These are phyloP conservation scores for Pyrus bretschneideri DNA, from an alignment of 306 rosid species.

Conservation along the genomic window DNA sequence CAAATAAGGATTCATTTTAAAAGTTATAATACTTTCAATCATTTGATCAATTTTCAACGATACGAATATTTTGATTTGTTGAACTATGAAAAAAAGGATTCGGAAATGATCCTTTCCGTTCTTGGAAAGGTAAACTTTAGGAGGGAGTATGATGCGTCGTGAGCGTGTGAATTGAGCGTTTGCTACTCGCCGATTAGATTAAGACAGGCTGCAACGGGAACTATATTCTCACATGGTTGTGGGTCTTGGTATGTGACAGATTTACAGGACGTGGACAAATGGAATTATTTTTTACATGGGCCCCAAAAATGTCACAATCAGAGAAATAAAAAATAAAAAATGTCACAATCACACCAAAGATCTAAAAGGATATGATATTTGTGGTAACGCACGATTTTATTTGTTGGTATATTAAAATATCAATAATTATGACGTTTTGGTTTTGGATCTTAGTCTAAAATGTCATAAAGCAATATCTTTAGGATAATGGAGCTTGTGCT, in stretches of 20 bases:
- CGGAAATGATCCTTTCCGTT: neutral
- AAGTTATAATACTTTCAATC: too few relatives aligned
- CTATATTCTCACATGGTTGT: neutral
- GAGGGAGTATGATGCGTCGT: neutral
- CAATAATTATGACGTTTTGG: neutral
- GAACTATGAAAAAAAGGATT: too few relatives aligned
- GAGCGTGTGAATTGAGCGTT: slow-evolving; percentile 39
- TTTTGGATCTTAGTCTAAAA: neutral
- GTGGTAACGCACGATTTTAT: neutral
- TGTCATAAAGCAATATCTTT: too few relatives aligned
- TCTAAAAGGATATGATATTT: neutral
- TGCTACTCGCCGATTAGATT: slow-evolving; percentile 10
- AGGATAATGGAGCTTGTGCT: too few relatives aligned
- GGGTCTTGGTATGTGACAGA: neutral
- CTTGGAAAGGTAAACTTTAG: neutral
- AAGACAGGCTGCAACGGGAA: neutral
- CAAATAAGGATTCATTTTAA: accelerated
- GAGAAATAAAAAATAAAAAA: too few relatives aligned
- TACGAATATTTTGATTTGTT: accelerated
- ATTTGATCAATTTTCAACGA: accelerated
- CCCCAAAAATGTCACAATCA: neutral
- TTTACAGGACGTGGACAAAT: neutral
- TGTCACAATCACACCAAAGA: neutral
- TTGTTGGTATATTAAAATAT: neutral
- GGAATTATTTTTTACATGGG: neutral